Base-by-base conservation (phyloP, 129 eudicot genomes). In the Saussurea involucrata region DNA sequence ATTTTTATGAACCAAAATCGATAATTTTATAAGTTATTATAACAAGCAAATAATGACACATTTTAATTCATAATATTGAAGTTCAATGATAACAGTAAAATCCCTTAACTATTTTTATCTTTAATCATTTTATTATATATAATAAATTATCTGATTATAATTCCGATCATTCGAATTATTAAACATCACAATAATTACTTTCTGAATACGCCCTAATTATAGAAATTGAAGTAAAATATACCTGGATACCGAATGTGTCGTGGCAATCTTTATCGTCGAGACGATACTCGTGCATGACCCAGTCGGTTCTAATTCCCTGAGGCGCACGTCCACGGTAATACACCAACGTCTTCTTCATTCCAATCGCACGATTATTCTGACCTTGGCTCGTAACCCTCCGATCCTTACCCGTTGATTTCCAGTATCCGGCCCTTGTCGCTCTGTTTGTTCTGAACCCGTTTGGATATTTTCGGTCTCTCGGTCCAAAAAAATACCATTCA, bases 281-380 rank as follows among this genome's bases (percentile, higher is more conserved):
- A 3, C 99, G 89, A 86, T 95, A 95, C 53, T 95, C 99, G 65
- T 95, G 97, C 99, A 95, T 95, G 0, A 95, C 99, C 99, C 99
- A 95, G 34, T 95, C 93, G 1, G 99, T 92, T 73, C 99, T 86
- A 34, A 86, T 87, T 11, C 99, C 99, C 67, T 93, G 97, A 17
- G 99, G 99, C 17, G 99, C 99, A 40, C 99, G 84, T 0, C 99
- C 99, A 0, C 97, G 84, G 78, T 95, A 95, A 82, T 92, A 95
- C 61, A 95, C 99, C 83, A 95, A 71, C 6, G 99, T 95, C 79
- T 95, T 95, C 87, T 95, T 95, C 99, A 95, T 95, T 32, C 97
- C 99, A 69, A 95, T 89, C 24, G 91, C 80, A 11, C 89, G 88
- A 55, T 74, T 82, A 17, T 81, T 81, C 7, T 69, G 76, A 15